Evolutionary conservation across 108 stramenopile genomes (phyloP).

Genomic region (Skeletonema grethae): DNA sequence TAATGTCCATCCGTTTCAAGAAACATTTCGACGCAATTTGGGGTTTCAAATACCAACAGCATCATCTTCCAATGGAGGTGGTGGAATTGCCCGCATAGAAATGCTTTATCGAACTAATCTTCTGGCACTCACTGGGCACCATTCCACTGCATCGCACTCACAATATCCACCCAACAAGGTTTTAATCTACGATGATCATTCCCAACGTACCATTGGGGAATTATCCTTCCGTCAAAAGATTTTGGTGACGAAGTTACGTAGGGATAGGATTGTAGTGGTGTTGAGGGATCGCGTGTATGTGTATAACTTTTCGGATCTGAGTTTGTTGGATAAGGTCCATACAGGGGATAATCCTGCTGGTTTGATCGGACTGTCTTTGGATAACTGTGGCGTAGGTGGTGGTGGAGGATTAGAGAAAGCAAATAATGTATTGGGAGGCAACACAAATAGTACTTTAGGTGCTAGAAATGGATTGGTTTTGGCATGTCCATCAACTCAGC

Average conservation of each 20-base stretch:
- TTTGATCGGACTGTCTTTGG: constrained; percentile 87
- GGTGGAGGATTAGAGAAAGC: constrained; percentile 14
- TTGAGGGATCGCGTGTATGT: constrained; percentile 92
- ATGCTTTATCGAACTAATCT: constrained; percentile 99
- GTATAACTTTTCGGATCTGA: constrained; percentile 93
- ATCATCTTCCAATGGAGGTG: constrained; percentile 39
- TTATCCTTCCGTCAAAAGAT: constrained; percentile 91
- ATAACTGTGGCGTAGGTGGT: constrained; percentile 54
- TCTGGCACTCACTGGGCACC: constrained; percentile 93
- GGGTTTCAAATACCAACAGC: constrained; percentile 10
- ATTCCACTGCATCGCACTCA: constrained; percentile 42
- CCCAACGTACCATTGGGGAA: constrained; percentile 94
- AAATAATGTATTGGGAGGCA: constrained; percentile 19
- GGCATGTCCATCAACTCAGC: constrained; percentile 89
- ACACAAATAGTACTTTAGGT: not conserved
- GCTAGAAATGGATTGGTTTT: constrained; percentile 83
- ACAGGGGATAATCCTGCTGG: constrained; percentile 92
- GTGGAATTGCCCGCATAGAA: constrained; percentile 96
- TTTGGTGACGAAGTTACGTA: constrained; percentile 85
- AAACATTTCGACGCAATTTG: constrained; percentile 79
- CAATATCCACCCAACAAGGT: constrained; percentile 96
- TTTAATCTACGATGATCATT: constrained; percentile 98
- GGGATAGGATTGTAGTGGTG: constrained; percentile 96
- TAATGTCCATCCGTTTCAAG: constrained; percentile 92
- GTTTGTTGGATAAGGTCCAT: constrained; percentile 91